Conservation (phyloP, 2,329 filamentous ascomycete genomes). For the Pyrenophora teres region DNA sequence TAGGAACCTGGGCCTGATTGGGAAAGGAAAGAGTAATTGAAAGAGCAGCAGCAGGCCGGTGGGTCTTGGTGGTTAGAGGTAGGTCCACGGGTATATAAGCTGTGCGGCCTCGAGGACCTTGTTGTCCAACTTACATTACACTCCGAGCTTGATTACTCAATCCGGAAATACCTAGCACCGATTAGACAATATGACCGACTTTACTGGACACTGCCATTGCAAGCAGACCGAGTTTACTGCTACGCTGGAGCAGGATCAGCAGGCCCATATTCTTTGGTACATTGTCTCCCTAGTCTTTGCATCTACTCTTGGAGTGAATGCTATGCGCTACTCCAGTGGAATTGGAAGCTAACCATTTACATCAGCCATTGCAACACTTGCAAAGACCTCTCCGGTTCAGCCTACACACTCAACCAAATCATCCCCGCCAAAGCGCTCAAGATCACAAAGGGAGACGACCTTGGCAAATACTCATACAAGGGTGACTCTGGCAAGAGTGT, state of each 20-base stretch:
- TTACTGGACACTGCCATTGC: constrained; percentile 61
- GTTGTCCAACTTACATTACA: constrained; percentile 9
- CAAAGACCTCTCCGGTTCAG: constrained; percentile 57
- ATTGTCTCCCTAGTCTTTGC: constrained; percentile 17
- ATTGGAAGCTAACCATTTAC: neutral
- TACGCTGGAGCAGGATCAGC: constrained; percentile 53
- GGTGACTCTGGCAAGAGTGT: constrained; percentile 61
- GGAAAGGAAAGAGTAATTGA: neutral
- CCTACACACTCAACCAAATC: constrained; percentile 61
- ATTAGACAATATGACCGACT: constrained; percentile 49
- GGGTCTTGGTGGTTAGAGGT: neutral
- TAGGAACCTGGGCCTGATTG: neutral
- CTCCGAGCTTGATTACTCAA: neutral
- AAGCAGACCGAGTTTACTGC: constrained; percentile 59
- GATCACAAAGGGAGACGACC: constrained; percentile 56
- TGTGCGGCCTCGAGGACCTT: constrained; percentile 11
- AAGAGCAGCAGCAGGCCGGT: neutral
- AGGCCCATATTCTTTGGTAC: constrained; percentile 54
- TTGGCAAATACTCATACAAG: constrained; percentile 60
- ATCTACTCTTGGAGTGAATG: too few relatives aligned
- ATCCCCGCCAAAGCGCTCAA: constrained; percentile 56
- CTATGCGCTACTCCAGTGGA: too few relatives aligned
- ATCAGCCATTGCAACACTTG: constrained; percentile 62
- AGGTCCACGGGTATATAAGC: constrained; percentile 4
- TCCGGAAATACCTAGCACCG: neutral